phyloP scores from a whole-genome alignment of 306 rosid genomes.

The Oemleria cerasiformis region DNA sequence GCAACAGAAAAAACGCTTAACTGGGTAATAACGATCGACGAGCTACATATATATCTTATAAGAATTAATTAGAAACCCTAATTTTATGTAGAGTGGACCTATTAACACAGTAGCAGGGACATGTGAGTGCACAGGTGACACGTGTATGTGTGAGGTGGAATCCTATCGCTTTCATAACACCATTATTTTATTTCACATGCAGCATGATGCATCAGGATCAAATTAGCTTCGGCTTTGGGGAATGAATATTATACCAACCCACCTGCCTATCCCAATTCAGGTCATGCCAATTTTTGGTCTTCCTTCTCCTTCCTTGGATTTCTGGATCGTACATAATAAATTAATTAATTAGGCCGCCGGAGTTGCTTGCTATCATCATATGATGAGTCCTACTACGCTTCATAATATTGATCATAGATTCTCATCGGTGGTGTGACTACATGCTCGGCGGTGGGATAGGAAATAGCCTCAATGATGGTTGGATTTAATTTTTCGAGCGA shows the following conservation, averaged over 20 bases:
- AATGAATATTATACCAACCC: neutral
- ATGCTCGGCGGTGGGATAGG: no score
- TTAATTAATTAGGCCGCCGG: no score
- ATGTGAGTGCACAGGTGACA: constrained; percentile 33
- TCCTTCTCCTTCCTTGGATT: neutral
- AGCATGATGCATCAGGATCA: neutral
- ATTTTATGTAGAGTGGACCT: neutral
- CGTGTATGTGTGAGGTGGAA: constrained; percentile 6
- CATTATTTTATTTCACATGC: constrained; percentile 35
- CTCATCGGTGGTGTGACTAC: no score
- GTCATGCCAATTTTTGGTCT: constrained; percentile 2
- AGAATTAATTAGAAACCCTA: neutral
- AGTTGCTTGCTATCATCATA: no score
- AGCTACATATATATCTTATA: no score
- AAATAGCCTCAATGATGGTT: no score
- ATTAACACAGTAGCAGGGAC: constrained; percentile 7
- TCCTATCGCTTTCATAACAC: constrained; percentile 35
- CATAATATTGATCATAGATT: no score
- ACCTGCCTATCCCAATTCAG: neutral
- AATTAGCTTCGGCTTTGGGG: no score
- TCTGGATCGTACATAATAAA: neutral
- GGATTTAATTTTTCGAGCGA: no score
- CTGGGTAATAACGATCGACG: no score
- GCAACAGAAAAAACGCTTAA: no score
- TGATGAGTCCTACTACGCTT: no score